Base-by-base conservation (phyloP, 208 protist species). In the Leishmania arabica region DNA sequence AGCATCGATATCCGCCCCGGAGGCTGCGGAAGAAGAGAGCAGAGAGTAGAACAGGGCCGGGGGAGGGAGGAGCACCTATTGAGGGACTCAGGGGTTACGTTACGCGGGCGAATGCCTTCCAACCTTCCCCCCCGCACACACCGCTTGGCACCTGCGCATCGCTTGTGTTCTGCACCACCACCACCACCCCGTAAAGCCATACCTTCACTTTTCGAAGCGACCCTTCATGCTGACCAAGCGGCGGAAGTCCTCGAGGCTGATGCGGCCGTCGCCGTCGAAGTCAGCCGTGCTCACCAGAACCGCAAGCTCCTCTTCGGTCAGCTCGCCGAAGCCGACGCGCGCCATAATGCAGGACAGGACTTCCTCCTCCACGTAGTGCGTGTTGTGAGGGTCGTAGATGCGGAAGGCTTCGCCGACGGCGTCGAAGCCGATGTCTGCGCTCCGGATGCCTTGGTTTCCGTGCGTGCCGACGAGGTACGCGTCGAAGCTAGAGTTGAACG, bases 221-320 rank as follows among this genome's bases (percentile, higher is more conserved):
- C 82, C 91, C 78, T 92, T 92, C 80, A 96, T 96, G 68, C 86
- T 89, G 24, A 98, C 87, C 49, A 99, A 89, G 15, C 88, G 90
- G 3, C 92, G 76, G 74, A 99, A 99, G 84, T 99, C 97, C 34
- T 98, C 91, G 0, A 99, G 80, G 47, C 87, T 95, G 64, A 99
- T 98, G 60, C 93, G 95, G 9, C 97, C 97, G 88, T 99, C 97
- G 24, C 89, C 88, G 81, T 98, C 96, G 58, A 97, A 95, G 81
- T 99, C 97, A 5, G 97, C 97, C n/a, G 96, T 97, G 37, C 91
- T 85, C 34, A 98, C 90, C 60, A 99, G 84, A 56, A 98, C 81
- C 56, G 88, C 80, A 78, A 98, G 68, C 75, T 99, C 96, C 78
- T 98, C 94, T 15, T 87, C 74, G 27, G 84, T 94, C 53, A 98